Percentiles rank a stretch among this genome's conserved stretches.
Conservation (phyloP, 2,329 filamentous ascomycete genomes). For the Neurospora crassa region DNA sequence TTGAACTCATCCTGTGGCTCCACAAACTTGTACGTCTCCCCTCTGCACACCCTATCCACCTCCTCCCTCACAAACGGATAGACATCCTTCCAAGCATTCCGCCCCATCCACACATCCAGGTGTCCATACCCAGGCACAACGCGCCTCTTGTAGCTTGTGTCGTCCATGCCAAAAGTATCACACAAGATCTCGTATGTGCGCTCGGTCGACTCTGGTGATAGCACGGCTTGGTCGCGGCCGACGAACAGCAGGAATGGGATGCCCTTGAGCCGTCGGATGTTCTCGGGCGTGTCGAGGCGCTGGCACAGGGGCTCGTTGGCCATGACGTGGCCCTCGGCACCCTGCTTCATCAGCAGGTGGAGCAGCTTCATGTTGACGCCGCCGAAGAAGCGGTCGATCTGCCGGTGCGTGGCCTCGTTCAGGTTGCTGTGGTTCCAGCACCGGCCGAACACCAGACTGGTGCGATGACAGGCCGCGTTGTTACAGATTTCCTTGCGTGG, state of each 20-base stretch:
- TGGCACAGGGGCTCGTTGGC: conserved; percentile 39
- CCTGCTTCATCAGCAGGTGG: conserved; percentile 47
- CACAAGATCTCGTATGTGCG: conserved; percentile 43
- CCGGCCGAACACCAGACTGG: conserved; percentile 49
- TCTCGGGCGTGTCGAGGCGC: conserved; percentile 37
- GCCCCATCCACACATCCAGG: conserved; percentile 53
- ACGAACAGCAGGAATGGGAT: conserved; percentile 48
- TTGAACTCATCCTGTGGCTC: conserved; percentile 35
- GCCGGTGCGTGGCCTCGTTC: conserved; percentile 54
- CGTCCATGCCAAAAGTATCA: conserved; percentile 36
- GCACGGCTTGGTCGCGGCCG: conserved; percentile 46
- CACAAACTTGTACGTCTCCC: conserved; percentile 30
- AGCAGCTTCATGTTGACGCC: conserved; percentile 52
- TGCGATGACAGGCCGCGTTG: conserved; percentile 51
- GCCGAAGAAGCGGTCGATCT: conserved; percentile 52
- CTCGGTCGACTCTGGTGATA: conserved; percentile 43
- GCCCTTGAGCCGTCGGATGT: conserved; percentile 39
- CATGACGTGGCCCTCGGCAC: conserved; percentile 39
- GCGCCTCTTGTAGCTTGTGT: conserved; percentile 35
- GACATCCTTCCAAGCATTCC: conserved; percentile 48
- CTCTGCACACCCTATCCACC: conserved; percentile 41
- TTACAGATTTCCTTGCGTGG: conserved; percentile 47
- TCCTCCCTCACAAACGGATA: conserved; percentile 46
- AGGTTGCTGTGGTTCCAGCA: conserved; percentile 57
- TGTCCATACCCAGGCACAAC: conserved; percentile 51